Evolutionary conservation across 352 stramenopile species (phyloP).

Genomic region (Pythium oligandrum): DNA sequence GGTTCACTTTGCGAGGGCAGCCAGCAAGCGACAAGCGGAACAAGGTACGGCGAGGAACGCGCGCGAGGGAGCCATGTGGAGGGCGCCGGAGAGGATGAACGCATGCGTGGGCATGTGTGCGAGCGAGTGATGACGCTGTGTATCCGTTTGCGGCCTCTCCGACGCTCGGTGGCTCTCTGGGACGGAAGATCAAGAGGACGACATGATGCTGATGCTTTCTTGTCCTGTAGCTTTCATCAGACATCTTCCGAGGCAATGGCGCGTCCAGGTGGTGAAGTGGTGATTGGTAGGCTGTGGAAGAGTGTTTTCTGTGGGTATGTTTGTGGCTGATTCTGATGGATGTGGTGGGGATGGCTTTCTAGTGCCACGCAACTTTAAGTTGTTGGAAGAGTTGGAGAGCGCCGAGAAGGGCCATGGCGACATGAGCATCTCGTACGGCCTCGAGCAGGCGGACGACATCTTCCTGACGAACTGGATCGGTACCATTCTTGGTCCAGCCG

Average conservation of each 20-base stretch:
- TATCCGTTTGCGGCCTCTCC: no score
- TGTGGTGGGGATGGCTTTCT: background rate
- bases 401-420: conserved; percentile 91
- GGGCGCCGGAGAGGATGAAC: no score
- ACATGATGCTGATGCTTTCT: background rate
- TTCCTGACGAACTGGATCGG: conserved; percentile 98
- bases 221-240: background rate
- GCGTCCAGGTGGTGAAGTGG: conserved; percentile 74
- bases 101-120: no score
- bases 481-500: conserved; percentile 94
- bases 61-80: background rate
- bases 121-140: no score
- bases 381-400: conserved; percentile 91
- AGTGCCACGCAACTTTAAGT: conserved; percentile 93
- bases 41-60: background rate
- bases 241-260: conserved; percentile 34
- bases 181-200: no score
- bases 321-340: background rate
- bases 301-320: background rate
- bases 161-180: no score
- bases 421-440: conserved; percentile 93
- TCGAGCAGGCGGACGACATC: conserved; percentile 96
- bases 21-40: background rate
- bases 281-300: conserved; percentile 47
- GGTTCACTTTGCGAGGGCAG: conserved; percentile 1